These are phyloP conservation scores for Afroboletus lepidellus DNA, from an alignment of 1,284 basidiomycete genomes.

Conservation along the genomic window DNA sequence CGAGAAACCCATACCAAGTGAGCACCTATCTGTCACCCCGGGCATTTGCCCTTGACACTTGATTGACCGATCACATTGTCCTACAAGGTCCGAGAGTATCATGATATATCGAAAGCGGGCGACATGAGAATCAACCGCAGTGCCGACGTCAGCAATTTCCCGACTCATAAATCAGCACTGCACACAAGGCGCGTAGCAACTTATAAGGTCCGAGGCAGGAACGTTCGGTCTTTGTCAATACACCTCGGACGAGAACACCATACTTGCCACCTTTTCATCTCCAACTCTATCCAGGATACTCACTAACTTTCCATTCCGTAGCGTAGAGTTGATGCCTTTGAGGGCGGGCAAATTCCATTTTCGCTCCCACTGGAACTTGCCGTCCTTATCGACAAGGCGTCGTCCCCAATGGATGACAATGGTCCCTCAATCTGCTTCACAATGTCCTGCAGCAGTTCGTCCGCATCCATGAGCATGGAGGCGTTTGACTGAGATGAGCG, in stretches of 20 bases:
- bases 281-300: slow-evolving; percentile 90
- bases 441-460: slow-evolving; percentile 81
- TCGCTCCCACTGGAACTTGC: slow-evolving; percentile 79
- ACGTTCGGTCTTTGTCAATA: too few relatives aligned
- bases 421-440: slow-evolving; percentile 50
- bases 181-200: slow-evolving; percentile 46
- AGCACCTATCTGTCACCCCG: too few relatives aligned
- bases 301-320: slow-evolving; percentile 85
- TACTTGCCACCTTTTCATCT: slow-evolving; percentile 80
- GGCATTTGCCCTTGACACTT: too few relatives aligned
- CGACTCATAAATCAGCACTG: slow-evolving; percentile 52
- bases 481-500: slow-evolving; percentile 82
- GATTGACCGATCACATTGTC: too few relatives aligned
- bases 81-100: too few relatives aligned
- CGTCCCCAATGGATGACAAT: slow-evolving; percentile 57
- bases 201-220: too few relatives aligned
- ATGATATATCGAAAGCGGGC: slow-evolving; percentile 54
- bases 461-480: slow-evolving; percentile 73
- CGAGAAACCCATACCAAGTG: too few relatives aligned
- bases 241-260: neutral
- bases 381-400: slow-evolving; percentile 70
- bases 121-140: slow-evolving; percentile 73
- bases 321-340: slow-evolving; percentile 73
- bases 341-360: slow-evolving; percentile 60
- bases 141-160: slow-evolving; percentile 39